Evolutionary conservation across 2,329 filamentous ascomycete species (phyloP), one percentile per base, ranked within the genome.

Genomic region (Reticulascus tulasneorum): DNA sequence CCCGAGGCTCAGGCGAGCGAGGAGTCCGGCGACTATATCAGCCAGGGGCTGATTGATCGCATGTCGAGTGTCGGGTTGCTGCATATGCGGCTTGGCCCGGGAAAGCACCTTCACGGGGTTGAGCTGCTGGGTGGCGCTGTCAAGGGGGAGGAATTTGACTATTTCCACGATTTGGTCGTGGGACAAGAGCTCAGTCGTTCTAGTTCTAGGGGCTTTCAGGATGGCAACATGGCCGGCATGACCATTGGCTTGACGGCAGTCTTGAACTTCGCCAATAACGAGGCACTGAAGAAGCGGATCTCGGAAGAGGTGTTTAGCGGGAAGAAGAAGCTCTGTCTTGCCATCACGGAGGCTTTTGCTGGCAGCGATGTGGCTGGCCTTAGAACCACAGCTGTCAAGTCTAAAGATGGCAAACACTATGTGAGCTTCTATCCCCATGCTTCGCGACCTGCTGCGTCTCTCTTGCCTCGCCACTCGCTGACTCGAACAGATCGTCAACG

Each of bases 211-310:
- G 88, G 87, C 2, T 94, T 93, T 63, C 81, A 87, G 58, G 88
- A 94, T 56, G 88, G 86, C 4, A 90, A 88, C 62, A 79, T 94
- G 76, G 83, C 86, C 3, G 87, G 88, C 34, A 88, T 94, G 84
- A 81, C 82, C 19, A 94, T 94, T 47, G 80, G 80, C 24, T 64
- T 94, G 46, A 86, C 87, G 1, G 86, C 86, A 9, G 77, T 94
- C 17, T 73, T 88, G 54, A 83, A 91, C 66, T 94, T 82, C 71
- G 77, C 85, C 58, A 77, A 75, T 33, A 75, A 91, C 51, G 67
- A 77, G 37, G 66, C 66, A 26, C 74, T 86, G 50, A 82, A 81
- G 63, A 73, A 81, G 48, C 71, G 71, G 35, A 71, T 94, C 29
- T 76, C 80, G 22, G 70, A 79, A 23, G 85, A 93, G 51, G 82